Evolutionary conservation across 352 stramenopile species (phyloP).

Genomic region (Phytophthora pisi): DNA sequence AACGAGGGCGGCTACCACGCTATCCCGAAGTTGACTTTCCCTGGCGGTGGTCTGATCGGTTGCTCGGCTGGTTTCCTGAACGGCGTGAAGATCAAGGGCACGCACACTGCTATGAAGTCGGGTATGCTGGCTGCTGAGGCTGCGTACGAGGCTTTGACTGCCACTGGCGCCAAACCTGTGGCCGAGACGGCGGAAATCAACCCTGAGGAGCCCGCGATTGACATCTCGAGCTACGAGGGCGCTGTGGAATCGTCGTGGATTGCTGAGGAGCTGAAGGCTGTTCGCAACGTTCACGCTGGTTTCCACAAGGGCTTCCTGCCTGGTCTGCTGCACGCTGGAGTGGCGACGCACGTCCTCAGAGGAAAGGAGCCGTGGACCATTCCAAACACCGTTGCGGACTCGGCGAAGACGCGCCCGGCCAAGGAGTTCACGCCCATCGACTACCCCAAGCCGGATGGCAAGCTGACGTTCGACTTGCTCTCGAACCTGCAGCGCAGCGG

Average conservation of each 20-base stretch:
- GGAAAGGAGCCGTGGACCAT: conserved; percentile 98
- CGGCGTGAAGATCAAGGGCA: conserved; percentile 99
- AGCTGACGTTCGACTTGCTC: conserved; percentile 98
- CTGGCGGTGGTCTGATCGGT: conserved; percentile 95
- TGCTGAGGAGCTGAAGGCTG: conserved; percentile 95
- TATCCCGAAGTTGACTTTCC: conserved; percentile 99
- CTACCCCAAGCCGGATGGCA: conserved; percentile 97
- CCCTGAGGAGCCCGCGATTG: conserved; percentile 53
- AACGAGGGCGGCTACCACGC: conserved; percentile 97
- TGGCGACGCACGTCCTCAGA: conserved; percentile 93
- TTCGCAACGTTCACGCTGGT: conserved; percentile 97
- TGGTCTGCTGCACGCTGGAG: conserved; percentile 94
- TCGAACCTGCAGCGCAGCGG: conserved; percentile 97
- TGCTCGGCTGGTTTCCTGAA: conserved; percentile 99
- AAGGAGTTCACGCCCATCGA: conserved; percentile 92
- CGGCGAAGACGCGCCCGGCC: conserved; percentile 91
- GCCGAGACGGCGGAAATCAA: conserved; percentile 79
- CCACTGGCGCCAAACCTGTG: conserved; percentile 59
- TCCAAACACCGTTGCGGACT: conserved; percentile 82
- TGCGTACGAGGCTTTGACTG: conserved; percentile 89
- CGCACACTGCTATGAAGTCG: conserved; percentile 99
- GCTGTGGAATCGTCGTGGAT: conserved; percentile 96
- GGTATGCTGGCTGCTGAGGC: conserved; percentile 98
- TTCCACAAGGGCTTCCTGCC: conserved; percentile 96
- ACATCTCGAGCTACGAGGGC: conserved; percentile 88